Conservation (phyloP, 2,329 filamentous ascomycete species). For the Laburnicola sp. region DNA sequence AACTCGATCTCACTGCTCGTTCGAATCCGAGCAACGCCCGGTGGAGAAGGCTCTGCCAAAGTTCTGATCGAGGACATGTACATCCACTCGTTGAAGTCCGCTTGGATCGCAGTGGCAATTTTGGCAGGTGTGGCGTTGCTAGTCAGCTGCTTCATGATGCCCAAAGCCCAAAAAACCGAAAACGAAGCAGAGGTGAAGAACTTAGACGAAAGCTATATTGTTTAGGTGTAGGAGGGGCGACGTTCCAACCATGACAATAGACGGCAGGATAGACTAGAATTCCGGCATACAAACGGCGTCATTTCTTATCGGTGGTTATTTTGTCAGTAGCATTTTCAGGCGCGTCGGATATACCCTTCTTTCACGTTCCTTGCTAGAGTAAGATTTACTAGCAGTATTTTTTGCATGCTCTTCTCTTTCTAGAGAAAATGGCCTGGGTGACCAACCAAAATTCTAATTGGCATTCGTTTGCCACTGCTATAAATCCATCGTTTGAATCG, state of each 20-base stretch:
- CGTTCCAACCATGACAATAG: not conserved
- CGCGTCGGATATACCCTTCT: constrained; percentile 7
- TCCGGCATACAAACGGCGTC: not conserved
- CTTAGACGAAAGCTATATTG: constrained; percentile 7
- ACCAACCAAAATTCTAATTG: no score
- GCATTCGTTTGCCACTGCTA: no score
- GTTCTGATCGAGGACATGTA: constrained; percentile 28
- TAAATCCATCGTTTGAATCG: no score
- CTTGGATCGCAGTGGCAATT: constrained; percentile 38
- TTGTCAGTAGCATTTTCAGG: constrained; percentile 2
- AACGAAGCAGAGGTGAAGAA: constrained; percentile 9
- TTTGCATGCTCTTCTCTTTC: no score
- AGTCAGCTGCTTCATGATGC: constrained; percentile 21
- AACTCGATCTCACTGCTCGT: constrained; percentile 32
- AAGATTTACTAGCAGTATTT: not conserved
- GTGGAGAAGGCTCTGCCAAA: constrained; percentile 13
- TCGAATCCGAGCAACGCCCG: constrained; percentile 24
- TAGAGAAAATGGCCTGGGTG: no score
- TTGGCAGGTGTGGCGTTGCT: constrained; percentile 29
- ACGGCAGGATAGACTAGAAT: not conserved
- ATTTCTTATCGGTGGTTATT: not conserved
- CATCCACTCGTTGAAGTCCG: constrained; percentile 26
- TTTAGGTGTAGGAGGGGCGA: not conserved
- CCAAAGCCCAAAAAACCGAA: constrained; percentile 1
- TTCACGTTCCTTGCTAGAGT: not conserved